These are phyloP conservation scores for Syzygium oleosum DNA, from an alignment of 345 rosid species.

Conservation along the genomic window DNA sequence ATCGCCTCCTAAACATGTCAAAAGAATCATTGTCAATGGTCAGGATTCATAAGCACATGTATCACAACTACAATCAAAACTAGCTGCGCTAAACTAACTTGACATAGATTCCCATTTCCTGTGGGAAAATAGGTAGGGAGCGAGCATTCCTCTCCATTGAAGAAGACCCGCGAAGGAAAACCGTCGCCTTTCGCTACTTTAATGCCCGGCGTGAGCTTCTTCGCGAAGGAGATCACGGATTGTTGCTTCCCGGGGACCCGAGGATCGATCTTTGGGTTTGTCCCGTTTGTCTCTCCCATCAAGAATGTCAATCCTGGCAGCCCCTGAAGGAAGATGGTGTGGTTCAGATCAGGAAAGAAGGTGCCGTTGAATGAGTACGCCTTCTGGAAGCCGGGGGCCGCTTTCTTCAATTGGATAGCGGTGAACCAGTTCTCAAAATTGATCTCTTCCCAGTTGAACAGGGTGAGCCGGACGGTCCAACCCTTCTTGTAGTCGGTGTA, in stretches of 20 bases:
- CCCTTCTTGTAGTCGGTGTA: slow-evolving; percentile 58
- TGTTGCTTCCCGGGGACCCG: slow-evolving; percentile 87
- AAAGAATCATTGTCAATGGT: neutral
- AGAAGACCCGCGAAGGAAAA: slow-evolving; percentile 56
- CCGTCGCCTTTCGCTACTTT: slow-evolving; percentile 56
- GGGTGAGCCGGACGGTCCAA: slow-evolving; percentile 79
- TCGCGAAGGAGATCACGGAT: slow-evolving; percentile 66
- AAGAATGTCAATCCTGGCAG: slow-evolving; percentile 56
- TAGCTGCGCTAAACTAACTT: neutral
- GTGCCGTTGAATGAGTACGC: slow-evolving; percentile 87
- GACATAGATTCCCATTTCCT: slow-evolving; percentile 6
- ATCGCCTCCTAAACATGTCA: neutral
- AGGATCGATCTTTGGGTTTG: slow-evolving; percentile 26
- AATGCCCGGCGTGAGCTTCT: slow-evolving; percentile 36
- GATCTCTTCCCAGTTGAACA: slow-evolving; percentile 67
- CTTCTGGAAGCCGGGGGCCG: slow-evolving; percentile 51
- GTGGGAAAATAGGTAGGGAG: slow-evolving; percentile 55
- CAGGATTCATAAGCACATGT: neutral
- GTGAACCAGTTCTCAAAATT: slow-evolving; percentile 70
- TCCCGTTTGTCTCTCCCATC: slow-evolving; percentile 51
- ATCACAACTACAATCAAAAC: neutral
- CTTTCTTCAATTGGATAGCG: slow-evolving; percentile 54
- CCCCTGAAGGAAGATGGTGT: slow-evolving; percentile 68
- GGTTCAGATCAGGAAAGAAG: slow-evolving; percentile 24
- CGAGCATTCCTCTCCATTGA: slow-evolving; percentile 92